Conservation (phyloP, 2,329 filamentous ascomycete species). For the Aspergillus sp. region DNA sequence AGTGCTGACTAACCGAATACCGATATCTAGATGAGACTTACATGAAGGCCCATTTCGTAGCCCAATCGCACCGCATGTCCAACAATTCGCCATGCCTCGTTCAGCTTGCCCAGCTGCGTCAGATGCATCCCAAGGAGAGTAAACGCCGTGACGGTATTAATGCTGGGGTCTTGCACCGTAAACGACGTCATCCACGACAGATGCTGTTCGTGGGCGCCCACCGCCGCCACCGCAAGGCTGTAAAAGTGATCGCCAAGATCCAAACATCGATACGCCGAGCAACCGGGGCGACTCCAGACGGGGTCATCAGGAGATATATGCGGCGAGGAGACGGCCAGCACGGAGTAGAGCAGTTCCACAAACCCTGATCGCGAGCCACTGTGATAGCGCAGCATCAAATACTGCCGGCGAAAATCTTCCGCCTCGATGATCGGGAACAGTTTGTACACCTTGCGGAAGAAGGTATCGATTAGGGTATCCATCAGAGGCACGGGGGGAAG, state of each 20-base stretch:
- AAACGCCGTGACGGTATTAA: slow-evolving; percentile 6
- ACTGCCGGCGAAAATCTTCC: slow-evolving; percentile 8
- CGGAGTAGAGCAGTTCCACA: slow-evolving; percentile 1
- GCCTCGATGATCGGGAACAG: slow-evolving; percentile 8
- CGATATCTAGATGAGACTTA: background rate
- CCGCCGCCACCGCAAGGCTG: slow-evolving; percentile 1
- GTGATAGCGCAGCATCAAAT: background rate
- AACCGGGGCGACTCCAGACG: slow-evolving; percentile 2
- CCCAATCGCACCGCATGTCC: slow-evolving; percentile 5
- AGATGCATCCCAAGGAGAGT: slow-evolving; percentile 6
- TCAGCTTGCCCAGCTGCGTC: slow-evolving; percentile 1
- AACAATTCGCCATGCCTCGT: slow-evolving; percentile 4
- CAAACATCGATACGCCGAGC: slow-evolving; percentile 1
- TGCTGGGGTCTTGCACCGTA: background rate
- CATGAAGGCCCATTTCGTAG: slow-evolving; percentile 7
- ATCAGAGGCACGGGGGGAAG: slow-evolving; percentile 5
- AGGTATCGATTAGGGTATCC: slow-evolving; percentile 6
- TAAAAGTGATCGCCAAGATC: slow-evolving; percentile 4
- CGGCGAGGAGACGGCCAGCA: slow-evolving; percentile 1
- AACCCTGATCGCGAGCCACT: background rate
- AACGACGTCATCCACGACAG: background rate
- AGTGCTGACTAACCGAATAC: background rate
- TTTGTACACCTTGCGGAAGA: slow-evolving; percentile 7
- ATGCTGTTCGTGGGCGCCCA: background rate
- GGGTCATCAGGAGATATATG: slow-evolving; percentile 1